Conservation (phyloP, 2,329 filamentous ascomycete species). For the Microsporum canis region DNA sequence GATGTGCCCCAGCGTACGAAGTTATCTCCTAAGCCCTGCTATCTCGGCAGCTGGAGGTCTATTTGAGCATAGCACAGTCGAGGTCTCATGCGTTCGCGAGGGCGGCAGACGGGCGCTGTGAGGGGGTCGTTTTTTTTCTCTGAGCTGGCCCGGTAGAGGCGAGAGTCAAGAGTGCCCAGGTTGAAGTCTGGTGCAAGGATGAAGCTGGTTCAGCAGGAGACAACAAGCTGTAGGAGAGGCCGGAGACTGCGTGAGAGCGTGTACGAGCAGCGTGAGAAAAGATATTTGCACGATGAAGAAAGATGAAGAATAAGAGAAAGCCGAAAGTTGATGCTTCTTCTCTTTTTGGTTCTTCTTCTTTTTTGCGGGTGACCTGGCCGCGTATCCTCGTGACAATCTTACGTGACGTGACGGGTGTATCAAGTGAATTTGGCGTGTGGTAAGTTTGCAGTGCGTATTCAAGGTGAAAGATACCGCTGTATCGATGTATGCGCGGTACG, state of each 20-base stretch:
- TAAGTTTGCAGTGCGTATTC: background rate
- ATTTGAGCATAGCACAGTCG: background rate
- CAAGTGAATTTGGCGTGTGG: background rate
- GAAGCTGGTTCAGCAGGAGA: too few species aligned
- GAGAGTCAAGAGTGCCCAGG: background rate
- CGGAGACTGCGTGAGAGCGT: background rate
- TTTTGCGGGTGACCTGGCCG: background rate
- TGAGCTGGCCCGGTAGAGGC: background rate
- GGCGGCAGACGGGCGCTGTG: background rate
- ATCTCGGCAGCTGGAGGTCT: background rate
- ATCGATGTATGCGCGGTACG: background rate
- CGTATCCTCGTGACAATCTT: background rate
- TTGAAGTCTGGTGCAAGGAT: background rate
- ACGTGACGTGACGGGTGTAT: background rate
- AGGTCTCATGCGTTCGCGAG: background rate
- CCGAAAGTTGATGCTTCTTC: background rate
- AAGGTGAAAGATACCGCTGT: background rate
- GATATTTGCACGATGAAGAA: background rate
- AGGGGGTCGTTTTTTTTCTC: background rate
- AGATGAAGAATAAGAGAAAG: background rate
- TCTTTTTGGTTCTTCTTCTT: background rate
- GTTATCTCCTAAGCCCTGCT: background rate
- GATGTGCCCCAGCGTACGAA: background rate
- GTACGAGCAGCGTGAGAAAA: background rate
- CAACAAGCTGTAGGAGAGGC: background rate